Evolutionary conservation across 2,329 filamentous ascomycete genomes (phyloP), one percentile per base, ranked within the genome.

Genomic region (Colletotrichum tropicale): DNA sequence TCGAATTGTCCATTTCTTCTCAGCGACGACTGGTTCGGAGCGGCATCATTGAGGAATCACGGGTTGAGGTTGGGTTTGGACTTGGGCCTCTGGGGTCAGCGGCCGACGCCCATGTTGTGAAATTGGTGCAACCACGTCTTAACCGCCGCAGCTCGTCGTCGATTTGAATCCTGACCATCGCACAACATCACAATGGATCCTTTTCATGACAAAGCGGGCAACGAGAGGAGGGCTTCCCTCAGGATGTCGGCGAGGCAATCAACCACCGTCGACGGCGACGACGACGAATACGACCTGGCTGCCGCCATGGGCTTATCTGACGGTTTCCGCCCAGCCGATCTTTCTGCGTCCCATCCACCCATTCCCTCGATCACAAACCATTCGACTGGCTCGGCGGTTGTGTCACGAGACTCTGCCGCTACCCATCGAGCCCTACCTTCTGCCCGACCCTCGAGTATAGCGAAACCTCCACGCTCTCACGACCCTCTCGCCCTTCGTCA

Each of bases 401-500:
- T 68, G 73, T 73, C 70, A 30, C 73, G 70, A 68, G 71, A 75
- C 28, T 58, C 43, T 28, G 52, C 71, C 26, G 74, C 38, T n/a
- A 30, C 43, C 24, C 64, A 62, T 61, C 58, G 74, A 78, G 76
- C 78, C 82, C 66, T 78, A 80, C 26, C 55, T 66, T 77, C 81
- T 34, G 82, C 82, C 72, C 86, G 89, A 73, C 87, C 89, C 48
- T 91, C 90, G 5, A 93, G 91, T 81, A 89, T 89, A 64, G 85
- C 88, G 16, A 93, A 93, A 77, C 85, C 88, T n/a, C 86, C 85
- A 7, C 84, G 84, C 15, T 84, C 82, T 8, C 84, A 87, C 30
- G 89, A 91, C 75, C 88, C 88, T 18, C 85, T 91, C 18, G 84
- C 89, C 10, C 83, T 91, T 43, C 86, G 87, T 62, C 87, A 91